Evolutionary conservation across 2,329 filamentous ascomycete species (phyloP), one percentile per base, ranked within the genome.

Genomic region (Neurospora sp.): DNA sequence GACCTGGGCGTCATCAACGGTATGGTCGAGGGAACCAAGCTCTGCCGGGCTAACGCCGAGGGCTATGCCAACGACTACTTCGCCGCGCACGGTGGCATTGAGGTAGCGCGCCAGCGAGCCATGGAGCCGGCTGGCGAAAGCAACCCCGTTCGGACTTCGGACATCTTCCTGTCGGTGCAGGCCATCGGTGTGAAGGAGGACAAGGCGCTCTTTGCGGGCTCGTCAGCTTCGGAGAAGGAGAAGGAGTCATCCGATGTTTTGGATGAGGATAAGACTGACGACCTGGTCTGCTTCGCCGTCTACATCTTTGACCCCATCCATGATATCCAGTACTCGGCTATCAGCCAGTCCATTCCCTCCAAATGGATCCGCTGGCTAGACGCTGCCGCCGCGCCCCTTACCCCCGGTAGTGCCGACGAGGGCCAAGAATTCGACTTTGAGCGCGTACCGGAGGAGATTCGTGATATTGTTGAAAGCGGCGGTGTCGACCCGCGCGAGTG

Each of bases 161-260:
- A 99, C 78, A 92, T 99, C 73, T 99, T 99, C 85, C 85, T 99
- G 39, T 89, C 94, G n/a, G 90, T 99, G 40, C 96, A 99, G 81
- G 93, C 96, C 10, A 88, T 98, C 76, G 86, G 83, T 68, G 86
- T 91, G 73, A 85, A 88, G 8, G 82, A 82, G 0, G 88, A 91
- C 71, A 82, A 85, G 69, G 86, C 88, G 1, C 83, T 97, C 1
- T 97, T 97, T 78, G 82, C 88, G 74, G 80, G 87, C 77, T 80
- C 85, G 74, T 75, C 86, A 4, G 81, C 83, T 0, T 80, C 79
- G 70, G 83, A 86, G 70, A 85, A 86, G 73, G 86, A 88, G 71
- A 85, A 87, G 77, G 83, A 85, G 72, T 80, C 84, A 6, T 83
- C 83, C 19, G 80, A 82, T 17, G 85, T 86, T 1, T 81, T 85